A percentile compares a stretch with the other conserved stretches of the same genome.
Evolutionary conservation across 768 basidiomycete genomes (phyloP).

Genomic region (Lentinula detonsa): DNA sequence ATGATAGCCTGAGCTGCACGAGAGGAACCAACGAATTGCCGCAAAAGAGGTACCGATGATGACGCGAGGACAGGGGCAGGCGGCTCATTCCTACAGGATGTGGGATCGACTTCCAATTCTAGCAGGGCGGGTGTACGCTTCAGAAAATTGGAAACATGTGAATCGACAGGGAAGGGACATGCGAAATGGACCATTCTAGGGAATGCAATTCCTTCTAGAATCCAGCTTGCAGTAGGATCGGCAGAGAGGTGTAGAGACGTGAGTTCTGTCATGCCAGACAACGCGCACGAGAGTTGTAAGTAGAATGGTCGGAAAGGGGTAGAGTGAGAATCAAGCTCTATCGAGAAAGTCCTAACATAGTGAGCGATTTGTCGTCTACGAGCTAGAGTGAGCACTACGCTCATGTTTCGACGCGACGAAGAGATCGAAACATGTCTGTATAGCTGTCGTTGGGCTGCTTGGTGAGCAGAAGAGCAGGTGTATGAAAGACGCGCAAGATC

Average conservation of each 20-base stretch:
- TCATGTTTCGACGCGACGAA: constrained; percentile 35
- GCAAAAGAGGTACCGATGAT: constrained; percentile 35
- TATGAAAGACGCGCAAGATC: constrained; percentile 48
- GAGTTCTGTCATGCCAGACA: constrained; percentile 57
- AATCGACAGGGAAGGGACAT: constrained; percentile 57
- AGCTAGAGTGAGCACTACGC: constrained; percentile 52
- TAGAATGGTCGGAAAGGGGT: constrained; percentile 43
- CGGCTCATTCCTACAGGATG: constrained; percentile 21
- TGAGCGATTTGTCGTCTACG: constrained; percentile 48
- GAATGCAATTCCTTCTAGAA: constrained; percentile 37
- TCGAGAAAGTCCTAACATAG: constrained; percentile 55
- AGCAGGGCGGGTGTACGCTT: constrained; percentile 44
- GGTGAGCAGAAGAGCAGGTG: constrained; percentile 33
- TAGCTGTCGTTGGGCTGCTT: constrained; percentile 53
- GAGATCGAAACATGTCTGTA: constrained; percentile 53
- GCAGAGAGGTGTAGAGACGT: constrained; percentile 50
- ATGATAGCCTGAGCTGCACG: constrained; percentile 49
- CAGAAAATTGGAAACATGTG: constrained; percentile 55
- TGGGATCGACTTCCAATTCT: constrained; percentile 43
- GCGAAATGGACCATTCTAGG: constrained; percentile 49
- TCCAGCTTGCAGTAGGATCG: constrained; percentile 47
- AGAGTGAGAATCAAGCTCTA: constrained; percentile 40
- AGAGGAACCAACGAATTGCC: constrained; percentile 58
- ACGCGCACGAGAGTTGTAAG: constrained; percentile 40
- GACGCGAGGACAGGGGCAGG: constrained; percentile 29